Conservation (phyloP, 2,329 filamentous ascomycete genomes). For the Penicillium occitanis region DNA sequence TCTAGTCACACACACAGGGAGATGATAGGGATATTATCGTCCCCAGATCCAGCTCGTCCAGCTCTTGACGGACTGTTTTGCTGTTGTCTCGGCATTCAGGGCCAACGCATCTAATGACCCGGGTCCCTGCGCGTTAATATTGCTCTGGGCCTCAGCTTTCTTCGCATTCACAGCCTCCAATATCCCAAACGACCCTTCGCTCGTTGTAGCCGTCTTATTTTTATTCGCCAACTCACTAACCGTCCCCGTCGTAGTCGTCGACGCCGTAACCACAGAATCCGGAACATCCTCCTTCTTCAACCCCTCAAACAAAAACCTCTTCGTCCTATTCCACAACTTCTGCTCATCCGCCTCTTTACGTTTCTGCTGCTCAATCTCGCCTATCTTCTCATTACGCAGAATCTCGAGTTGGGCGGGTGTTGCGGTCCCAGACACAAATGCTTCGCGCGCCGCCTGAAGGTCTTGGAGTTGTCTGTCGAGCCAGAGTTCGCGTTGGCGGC, state of each 20-base stretch:
- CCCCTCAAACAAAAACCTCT: conserved; percentile 41
- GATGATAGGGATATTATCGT: conserved; percentile 26
- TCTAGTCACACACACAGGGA: background rate
- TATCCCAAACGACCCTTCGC: conserved; percentile 28
- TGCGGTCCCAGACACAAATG: conserved; percentile 42
- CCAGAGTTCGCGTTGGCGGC: conserved; percentile 63
- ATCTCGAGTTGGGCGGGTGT: conserved; percentile 45
- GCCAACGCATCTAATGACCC: conserved; percentile 39
- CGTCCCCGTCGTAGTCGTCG: conserved; percentile 12
- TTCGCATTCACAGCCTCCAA: conserved; percentile 40
- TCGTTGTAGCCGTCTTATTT: background rate
- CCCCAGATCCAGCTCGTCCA: conserved; percentile 44
- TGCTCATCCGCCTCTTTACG: conserved; percentile 42
- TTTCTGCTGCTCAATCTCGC: conserved; percentile 42
- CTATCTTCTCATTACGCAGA: conserved; percentile 47
- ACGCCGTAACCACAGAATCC: background rate
- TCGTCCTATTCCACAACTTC: conserved; percentile 39
- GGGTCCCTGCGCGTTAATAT: background rate
- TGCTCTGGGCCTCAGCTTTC: conserved; percentile 24
- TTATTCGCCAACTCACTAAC: conserved; percentile 14
- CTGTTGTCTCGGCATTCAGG: conserved; percentile 36
- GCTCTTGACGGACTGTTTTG: conserved; percentile 38
- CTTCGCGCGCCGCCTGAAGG: conserved; percentile 44
- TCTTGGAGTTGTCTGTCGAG: conserved; percentile 51
- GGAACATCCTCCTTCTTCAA: conserved; percentile 38